These are phyloP conservation scores for Calycina herbarum DNA, from an alignment of 2,329 filamentous ascomycete genomes.

Conservation along the genomic window DNA sequence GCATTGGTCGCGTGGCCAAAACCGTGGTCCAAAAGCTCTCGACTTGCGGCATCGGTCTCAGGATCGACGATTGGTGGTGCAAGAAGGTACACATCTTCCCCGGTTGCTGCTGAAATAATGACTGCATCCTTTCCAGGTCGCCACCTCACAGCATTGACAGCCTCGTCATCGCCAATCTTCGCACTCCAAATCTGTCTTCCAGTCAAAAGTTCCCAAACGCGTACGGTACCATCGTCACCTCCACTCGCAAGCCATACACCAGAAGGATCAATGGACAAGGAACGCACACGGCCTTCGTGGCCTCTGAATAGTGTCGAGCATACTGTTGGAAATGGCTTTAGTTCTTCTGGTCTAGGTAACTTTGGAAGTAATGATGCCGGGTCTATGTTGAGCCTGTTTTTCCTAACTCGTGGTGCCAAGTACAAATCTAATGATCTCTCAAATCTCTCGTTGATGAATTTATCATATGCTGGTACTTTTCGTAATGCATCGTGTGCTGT, in stretches of 20 bases:
- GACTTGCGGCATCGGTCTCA: conserved; percentile 70
- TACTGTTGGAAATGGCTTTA: conserved; percentile 91
- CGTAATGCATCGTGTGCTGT: conserved; percentile 80
- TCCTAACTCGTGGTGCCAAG: conserved; percentile 84
- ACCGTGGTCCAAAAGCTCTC: conserved; percentile 79
- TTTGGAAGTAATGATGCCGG: conserved; percentile 90
- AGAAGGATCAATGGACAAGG: conserved; percentile 79
- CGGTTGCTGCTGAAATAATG: conserved; percentile 79
- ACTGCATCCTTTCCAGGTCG: conserved; percentile 78
- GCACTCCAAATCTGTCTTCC: conserved; percentile 86
- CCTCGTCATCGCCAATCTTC: conserved; percentile 73
- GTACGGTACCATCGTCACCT: conserved; percentile 89
- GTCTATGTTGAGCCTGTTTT: conserved; percentile 96
- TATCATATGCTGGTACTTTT: conserved; percentile 87
- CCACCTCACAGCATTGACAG: conserved; percentile 88
- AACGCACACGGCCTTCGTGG: conserved; percentile 84
- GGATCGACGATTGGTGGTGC: conserved; percentile 73
- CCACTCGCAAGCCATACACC: conserved; percentile 87
- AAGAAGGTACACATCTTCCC: conserved; percentile 83
- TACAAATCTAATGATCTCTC: conserved; percentile 95
- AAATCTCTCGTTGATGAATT: conserved; percentile 92
- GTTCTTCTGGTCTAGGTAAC: conserved; percentile 86
- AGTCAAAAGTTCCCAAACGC: conserved; percentile 85
- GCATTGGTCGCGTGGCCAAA: conserved; percentile 85
- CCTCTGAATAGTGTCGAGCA: conserved; percentile 85